A percentile compares a stretch with the other conserved stretches of the same genome.
These are phyloP conservation scores for Cladophialophora bantiana DNA, from an alignment of 2,329 filamentous ascomycete species.

Conservation along the genomic window DNA sequence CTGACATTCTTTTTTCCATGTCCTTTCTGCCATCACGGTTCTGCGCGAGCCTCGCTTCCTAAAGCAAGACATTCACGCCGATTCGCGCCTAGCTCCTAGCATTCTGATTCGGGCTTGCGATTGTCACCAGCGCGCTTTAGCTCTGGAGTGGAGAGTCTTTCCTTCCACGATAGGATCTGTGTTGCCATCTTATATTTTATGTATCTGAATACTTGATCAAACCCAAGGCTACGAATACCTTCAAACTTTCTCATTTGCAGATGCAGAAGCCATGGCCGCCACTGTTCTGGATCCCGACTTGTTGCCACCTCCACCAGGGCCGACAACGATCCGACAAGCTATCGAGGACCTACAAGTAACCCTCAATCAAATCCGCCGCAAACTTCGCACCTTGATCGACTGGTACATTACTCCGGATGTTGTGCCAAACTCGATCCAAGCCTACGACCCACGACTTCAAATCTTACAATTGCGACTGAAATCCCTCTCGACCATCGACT, in stretches of 20 bases:
- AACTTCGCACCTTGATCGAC: constrained; percentile 38
- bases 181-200: neutral
- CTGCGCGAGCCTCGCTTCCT: constrained; percentile 1
- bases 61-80: neutral
- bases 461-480: constrained; percentile 33
- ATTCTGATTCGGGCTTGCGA: neutral
- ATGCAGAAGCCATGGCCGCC: constrained; percentile 13
- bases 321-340: constrained; percentile 35
- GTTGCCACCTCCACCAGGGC: constrained; percentile 27
- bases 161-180: neutral
- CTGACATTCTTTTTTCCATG: neutral
- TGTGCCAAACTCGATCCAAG: constrained; percentile 36
- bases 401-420: constrained; percentile 40
- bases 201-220: neutral
- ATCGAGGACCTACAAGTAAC: constrained; percentile 31
- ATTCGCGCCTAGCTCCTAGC: neutral
- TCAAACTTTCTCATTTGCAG: neutral
- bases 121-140: neutral
- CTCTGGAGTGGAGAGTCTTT: neutral
- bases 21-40: neutral
- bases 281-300: constrained; percentile 5
- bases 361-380: constrained; percentile 34
- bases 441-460: constrained; percentile 41
- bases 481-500: constrained; percentile 31
- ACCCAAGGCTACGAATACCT: neutral